Percentiles rank a stretch among this genome's conserved stretches.
Evolutionary conservation across 257 asterid genomes (phyloP).

Genomic region (Lavandula angustifolia): DNA sequence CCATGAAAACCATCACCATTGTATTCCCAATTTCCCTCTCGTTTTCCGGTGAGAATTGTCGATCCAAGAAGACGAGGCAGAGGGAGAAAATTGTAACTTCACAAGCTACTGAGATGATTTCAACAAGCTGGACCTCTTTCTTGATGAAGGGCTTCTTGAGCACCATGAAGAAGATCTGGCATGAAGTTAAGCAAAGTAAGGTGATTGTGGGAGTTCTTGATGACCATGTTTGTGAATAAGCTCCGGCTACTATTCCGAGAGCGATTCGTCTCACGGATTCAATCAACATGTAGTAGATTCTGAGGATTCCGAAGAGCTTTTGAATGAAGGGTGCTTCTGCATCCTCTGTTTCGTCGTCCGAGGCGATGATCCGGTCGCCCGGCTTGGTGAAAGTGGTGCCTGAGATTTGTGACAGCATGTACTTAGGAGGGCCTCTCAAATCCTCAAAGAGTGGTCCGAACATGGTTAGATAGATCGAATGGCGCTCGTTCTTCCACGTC

Average conservation of each 20-base stretch:
- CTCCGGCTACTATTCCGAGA: conserved; percentile 72
- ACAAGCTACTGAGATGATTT: conserved; percentile 64
- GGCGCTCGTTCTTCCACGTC: conserved; percentile 76
- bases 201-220: conserved; percentile 52
- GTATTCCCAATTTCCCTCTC: conserved; percentile 62
- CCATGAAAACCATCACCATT: conserved; percentile 56
- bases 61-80: conserved; percentile 51
- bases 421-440: conserved; percentile 93
- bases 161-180: conserved; percentile 90
- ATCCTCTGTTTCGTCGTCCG: conserved; percentile 89
- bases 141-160: conserved; percentile 92
- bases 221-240: conserved; percentile 55
- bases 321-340: conserved; percentile 92
- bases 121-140: conserved; percentile 81
- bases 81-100: conserved; percentile 58
- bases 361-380: conserved; percentile 63
- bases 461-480: conserved; percentile 46
- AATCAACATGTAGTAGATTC: conserved; percentile 78
- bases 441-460: conserved; percentile 93
- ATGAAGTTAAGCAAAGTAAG: conserved; percentile 59
- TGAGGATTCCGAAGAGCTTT: conserved; percentile 77
- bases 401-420: conserved; percentile 85
- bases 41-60: conserved; percentile 39
- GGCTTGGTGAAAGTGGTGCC: conserved; percentile 46
- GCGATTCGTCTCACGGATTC: conserved; percentile 60